These are phyloP conservation scores for Uronychia binucleata DNA, from an alignment of 73 alveolate species.

Conservation along the genomic window DNA sequence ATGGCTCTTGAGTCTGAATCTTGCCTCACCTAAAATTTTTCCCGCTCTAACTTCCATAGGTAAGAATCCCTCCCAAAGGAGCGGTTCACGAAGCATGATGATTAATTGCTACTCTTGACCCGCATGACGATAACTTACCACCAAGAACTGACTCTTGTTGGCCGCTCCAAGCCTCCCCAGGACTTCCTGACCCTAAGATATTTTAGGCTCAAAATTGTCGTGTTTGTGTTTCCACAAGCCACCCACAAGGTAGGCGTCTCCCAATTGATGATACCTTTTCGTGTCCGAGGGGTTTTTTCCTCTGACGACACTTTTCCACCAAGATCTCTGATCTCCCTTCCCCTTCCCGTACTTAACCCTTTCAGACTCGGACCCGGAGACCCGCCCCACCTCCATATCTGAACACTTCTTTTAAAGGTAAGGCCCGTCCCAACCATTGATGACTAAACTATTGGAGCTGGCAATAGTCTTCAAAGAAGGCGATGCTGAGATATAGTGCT, in stretches of 20 bases:
- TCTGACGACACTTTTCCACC: slow-evolving; percentile 1
- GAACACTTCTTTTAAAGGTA: neutral
- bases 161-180: no score
- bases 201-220: no score
- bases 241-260: no score
- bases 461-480: neutral
- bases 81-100: neutral
- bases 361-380: neutral
- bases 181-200: no score
- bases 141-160: neutral
- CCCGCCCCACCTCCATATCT: neutral
- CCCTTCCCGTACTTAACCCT: neutral
- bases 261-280: no score
- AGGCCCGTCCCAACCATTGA: neutral
- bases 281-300: neutral
- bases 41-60: no score
- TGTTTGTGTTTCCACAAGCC: no score
- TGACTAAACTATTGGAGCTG: neutral
- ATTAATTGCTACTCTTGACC: neutral
- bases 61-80: neutral
- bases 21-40: neutral
- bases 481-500: neutral
- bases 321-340: neutral
- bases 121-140: neutral
- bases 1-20: neutral